phyloP scores from a whole-genome alignment of 768 basidiomycete genomes.

The Russula brevipes region DNA sequence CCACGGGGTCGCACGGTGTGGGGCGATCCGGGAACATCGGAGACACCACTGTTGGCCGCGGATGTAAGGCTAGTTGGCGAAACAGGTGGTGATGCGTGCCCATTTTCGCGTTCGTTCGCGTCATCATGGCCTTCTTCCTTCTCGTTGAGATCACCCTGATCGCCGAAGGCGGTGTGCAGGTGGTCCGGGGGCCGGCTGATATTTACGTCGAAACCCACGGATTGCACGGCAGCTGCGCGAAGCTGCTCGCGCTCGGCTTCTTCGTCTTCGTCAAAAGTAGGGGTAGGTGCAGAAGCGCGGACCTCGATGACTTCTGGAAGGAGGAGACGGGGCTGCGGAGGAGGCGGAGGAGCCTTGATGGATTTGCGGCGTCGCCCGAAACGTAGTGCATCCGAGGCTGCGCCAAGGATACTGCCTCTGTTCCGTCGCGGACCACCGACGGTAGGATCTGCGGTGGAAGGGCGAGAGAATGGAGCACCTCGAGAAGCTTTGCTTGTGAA shows the following conservation, averaged over 20 bases:
- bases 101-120: neutral
- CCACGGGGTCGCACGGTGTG: constrained; percentile 12
- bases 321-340: constrained; percentile 39
- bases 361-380: constrained; percentile 26
- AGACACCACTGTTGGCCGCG: neutral
- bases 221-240: constrained; percentile 68
- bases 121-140: constrained; percentile 3
- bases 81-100: neutral
- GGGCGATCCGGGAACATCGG: constrained; percentile 7
- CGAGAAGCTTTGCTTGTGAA: constrained; percentile 4
- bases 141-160: constrained; percentile 36
- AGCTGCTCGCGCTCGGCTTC: constrained; percentile 71
- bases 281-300: constrained; percentile 23
- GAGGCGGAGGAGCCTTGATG: constrained; percentile 24
- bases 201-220: constrained; percentile 60
- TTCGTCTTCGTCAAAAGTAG: constrained; percentile 43
- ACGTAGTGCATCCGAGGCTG: constrained; percentile 28
- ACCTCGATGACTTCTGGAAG: constrained; percentile 75
- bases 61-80: neutral
- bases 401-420: constrained; percentile 28
- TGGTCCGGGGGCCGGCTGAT: constrained; percentile 37
- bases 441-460: constrained; percentile 17
- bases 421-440: constrained; percentile 5
- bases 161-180: constrained; percentile 36
- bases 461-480: constrained; percentile 5